Conservation (phyloP, 2,329 filamentous ascomycete genomes). For the Cladosporium sp. region DNA sequence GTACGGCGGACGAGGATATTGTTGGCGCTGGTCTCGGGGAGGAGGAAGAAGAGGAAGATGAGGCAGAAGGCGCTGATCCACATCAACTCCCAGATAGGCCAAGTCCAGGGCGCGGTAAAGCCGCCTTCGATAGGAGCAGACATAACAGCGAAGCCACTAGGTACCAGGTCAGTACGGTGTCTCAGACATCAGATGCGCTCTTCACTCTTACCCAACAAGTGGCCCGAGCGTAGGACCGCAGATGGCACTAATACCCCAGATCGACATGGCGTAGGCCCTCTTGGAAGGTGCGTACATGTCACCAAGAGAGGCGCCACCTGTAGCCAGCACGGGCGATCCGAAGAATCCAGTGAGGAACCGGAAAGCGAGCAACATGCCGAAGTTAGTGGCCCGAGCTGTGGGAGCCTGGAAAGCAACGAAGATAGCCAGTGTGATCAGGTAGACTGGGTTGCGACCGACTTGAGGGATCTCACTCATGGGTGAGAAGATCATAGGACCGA, state of each 20-base stretch:
- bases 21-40: constrained; percentile 39
- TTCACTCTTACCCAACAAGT: constrained; percentile 31
- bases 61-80: constrained; percentile 40
- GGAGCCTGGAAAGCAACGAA: constrained; percentile 52
- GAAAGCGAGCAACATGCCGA: constrained; percentile 53
- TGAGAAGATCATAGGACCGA: constrained; percentile 47
- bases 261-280: constrained; percentile 38
- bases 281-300: constrained; percentile 43
- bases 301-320: constrained; percentile 43
- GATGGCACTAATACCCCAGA: constrained; percentile 40
- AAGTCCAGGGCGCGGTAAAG: constrained; percentile 31
- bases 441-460: constrained; percentile 50
- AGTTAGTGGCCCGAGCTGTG: constrained; percentile 48
- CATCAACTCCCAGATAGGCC: constrained; percentile 41
- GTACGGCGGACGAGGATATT: constrained; percentile 44
- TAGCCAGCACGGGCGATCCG: constrained; percentile 46
- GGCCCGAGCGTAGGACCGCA: constrained; percentile 43
- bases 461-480: constrained; percentile 51
- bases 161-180: background rate
- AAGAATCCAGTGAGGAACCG: constrained; percentile 54
- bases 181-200: background rate
- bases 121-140: constrained; percentile 23
- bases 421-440: constrained; percentile 47
- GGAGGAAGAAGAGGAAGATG: constrained; percentile 37
- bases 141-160: constrained; percentile 37